phyloP scores from a whole-genome alignment of 805 yeast species.

The Metschnikowia dekortorum region DNA sequence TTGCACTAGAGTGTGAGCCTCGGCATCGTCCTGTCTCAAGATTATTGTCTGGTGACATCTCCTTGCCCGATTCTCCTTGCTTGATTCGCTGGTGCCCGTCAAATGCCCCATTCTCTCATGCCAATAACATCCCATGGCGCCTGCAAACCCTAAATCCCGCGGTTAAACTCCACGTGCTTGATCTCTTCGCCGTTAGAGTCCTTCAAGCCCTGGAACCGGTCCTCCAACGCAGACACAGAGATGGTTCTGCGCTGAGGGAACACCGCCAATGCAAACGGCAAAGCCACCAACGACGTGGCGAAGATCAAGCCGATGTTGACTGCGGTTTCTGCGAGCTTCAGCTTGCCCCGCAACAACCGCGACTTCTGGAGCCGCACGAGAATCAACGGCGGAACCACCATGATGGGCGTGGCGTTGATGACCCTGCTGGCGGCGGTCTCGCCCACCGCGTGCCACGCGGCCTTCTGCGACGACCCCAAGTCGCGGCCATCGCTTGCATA shows the following conservation, averaged over 20 bases:
- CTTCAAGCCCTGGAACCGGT: slow-evolving; percentile 54
- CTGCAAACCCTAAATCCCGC: slow-evolving; percentile 64
- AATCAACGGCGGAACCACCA: slow-evolving; percentile 92
- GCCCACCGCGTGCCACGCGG: slow-evolving; percentile 91
- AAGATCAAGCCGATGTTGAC: slow-evolving; percentile 86
- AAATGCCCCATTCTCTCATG: too few relatives aligned
- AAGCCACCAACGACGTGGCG: slow-evolving; percentile 75
- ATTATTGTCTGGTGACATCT: too few relatives aligned
- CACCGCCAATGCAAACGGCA: slow-evolving; percentile 93
- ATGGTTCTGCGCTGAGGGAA: slow-evolving; percentile 86
- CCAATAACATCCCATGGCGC: too few relatives aligned
- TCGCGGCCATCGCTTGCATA: slow-evolving; percentile 61
- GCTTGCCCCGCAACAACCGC: slow-evolving; percentile 60
- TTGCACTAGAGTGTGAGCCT: too few relatives aligned
- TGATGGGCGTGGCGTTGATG: slow-evolving; percentile 93
- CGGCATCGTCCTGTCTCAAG: too few relatives aligned
- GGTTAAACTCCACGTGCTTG: slow-evolving; percentile 72
- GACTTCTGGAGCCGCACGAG: slow-evolving; percentile 72
- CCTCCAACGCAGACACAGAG: slow-evolving; percentile 57
- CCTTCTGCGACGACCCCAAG: slow-evolving; percentile 66
- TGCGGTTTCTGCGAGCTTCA: slow-evolving; percentile 57
- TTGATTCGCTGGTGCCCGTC: too few relatives aligned
- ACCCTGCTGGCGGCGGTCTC: slow-evolving; percentile 96
- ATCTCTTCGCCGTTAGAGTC: slow-evolving; percentile 58
- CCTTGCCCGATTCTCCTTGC: too few relatives aligned